A percentile compares a stretch with the other conserved stretches of the same genome.
These are phyloP conservation scores for Aspergillus indologenus DNA, from an alignment of 495 filamentous ascomycete species.

Conservation along the genomic window DNA sequence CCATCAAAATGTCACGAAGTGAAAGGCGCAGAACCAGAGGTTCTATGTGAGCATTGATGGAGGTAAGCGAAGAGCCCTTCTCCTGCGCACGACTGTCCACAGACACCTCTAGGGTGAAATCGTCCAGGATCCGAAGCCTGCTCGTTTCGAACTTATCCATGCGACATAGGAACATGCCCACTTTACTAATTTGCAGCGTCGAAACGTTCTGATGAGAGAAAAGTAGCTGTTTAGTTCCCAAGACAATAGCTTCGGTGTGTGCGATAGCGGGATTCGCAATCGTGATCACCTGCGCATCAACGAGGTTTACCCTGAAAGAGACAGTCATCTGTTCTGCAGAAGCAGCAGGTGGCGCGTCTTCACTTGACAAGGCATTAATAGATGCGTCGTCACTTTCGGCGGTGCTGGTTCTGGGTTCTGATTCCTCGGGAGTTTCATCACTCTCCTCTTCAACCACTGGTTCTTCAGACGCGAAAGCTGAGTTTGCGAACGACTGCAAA, in stretches of 20 bases:
- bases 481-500: constrained; percentile 73
- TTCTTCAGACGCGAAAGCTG: constrained; percentile 61
- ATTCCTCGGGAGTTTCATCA: constrained; percentile 54
- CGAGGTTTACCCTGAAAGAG: constrained; percentile 88
- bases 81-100: constrained; percentile 73
- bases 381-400: constrained; percentile 32
- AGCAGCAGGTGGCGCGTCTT: constrained; percentile 16
- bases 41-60: constrained; percentile 82
- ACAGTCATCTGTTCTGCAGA: constrained; percentile 60
- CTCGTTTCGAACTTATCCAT: constrained; percentile 95
- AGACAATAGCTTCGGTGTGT: constrained; percentile 91
- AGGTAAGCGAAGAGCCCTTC: constrained; percentile 65
- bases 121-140: constrained; percentile 85
- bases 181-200: constrained; percentile 84
- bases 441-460: constrained; percentile 54
- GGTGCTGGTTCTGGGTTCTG: constrained; percentile 57
- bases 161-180: constrained; percentile 97
- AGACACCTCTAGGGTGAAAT: constrained; percentile 87
- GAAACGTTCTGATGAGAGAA: constrained; percentile 91
- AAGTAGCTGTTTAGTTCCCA: constrained; percentile 89
- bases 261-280: constrained; percentile 88
- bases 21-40: constrained; percentile 91
- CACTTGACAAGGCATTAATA: constrained; percentile 20
- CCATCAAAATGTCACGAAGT: constrained; percentile 88
- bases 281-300: constrained; percentile 92